These are phyloP conservation scores for Boletus subluridellus DNA, from an alignment of 1,284 basidiomycete genomes.

Conservation along the genomic window DNA sequence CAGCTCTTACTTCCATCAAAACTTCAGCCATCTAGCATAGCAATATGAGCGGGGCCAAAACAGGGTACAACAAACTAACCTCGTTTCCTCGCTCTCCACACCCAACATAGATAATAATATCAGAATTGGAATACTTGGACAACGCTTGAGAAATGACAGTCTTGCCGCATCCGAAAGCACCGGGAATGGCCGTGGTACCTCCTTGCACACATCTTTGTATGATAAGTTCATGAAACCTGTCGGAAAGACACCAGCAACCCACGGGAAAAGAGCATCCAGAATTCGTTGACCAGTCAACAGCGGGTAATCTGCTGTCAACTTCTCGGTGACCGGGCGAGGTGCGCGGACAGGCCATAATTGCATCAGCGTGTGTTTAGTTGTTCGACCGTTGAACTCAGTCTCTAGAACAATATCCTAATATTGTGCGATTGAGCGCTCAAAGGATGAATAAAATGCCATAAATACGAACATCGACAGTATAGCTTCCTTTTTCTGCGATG, in stretches of 20 bases:
- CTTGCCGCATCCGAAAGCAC: constrained; percentile 98
- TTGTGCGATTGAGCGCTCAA: constrained; percentile 2
- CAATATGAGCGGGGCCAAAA: constrained; percentile 5
- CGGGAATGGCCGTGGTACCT: constrained; percentile 98
- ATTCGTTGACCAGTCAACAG: constrained; percentile 97
- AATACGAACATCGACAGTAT: constrained; percentile 77
- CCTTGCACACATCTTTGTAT: constrained; percentile 87
- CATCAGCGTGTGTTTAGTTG: constrained; percentile 92
- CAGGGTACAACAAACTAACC: constrained; percentile 39
- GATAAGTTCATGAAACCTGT: not conserved
- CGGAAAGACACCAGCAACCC: constrained; percentile 29
- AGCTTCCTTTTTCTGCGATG: constrained; percentile 93
- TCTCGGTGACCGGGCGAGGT: constrained; percentile 91
- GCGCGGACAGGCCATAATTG: constrained; percentile 99
- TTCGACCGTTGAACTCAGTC: constrained; percentile 97
- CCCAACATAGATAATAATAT: constrained; percentile 99
- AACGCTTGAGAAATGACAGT: constrained; percentile 97
- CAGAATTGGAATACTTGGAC: constrained; percentile 99
- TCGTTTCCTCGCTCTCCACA: constrained; percentile 93
- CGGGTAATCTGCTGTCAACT: constrained; percentile 90
- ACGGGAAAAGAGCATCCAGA: constrained; percentile 96
- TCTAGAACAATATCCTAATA: constrained; percentile 88
- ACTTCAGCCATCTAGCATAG: constrained; percentile 91
- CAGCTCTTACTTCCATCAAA: constrained; percentile 72
- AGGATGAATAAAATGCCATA: not conserved